These are phyloP conservation scores for Chytriomyces confervae DNA, from an alignment of 192 early-diverging fungal species.

Conservation along the genomic window DNA sequence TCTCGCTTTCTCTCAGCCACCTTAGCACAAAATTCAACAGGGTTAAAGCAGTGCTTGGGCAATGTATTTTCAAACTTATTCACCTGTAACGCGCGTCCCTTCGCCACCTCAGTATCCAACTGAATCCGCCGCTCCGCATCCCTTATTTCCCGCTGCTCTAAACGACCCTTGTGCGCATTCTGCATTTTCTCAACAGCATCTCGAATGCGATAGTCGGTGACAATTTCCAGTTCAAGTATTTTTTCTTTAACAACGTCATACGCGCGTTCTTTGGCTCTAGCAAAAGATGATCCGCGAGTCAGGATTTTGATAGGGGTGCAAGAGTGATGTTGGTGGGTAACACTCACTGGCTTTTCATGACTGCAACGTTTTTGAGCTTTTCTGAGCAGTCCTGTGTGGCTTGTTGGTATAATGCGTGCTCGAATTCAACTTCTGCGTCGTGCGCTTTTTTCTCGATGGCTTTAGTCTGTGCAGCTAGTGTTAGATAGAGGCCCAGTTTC, in stretches of 20 bases:
- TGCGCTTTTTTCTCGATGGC: not conserved
- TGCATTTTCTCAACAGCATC: conserved; percentile 11
- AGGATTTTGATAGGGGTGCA: not conserved
- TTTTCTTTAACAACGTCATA: not conserved
- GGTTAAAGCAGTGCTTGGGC: no score
- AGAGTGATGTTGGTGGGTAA: no score
- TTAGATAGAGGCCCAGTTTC: not conserved
- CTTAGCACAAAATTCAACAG: not conserved
- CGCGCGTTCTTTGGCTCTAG: not conserved
- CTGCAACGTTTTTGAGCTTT: not conserved
- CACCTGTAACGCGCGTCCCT: not conserved
- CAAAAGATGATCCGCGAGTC: not conserved
- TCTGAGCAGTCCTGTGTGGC: no score
- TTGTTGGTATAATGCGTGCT: conserved; percentile 14
- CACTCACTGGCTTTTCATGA: not conserved
- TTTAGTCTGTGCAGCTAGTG: not conserved
- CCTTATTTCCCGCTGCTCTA: not conserved
- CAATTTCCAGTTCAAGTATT: not conserved
- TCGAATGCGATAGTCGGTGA: not conserved
- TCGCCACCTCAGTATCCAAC: not conserved
- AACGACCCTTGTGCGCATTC: conserved; percentile 17
- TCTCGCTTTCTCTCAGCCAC: not conserved
- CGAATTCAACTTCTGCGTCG: not conserved
- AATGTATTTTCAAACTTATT: not conserved
- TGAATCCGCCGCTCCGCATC: not conserved